These are phyloP conservation scores for Fusarium buxicola DNA, from an alignment of 2,329 filamentous ascomycete genomes.

Conservation along the genomic window DNA sequence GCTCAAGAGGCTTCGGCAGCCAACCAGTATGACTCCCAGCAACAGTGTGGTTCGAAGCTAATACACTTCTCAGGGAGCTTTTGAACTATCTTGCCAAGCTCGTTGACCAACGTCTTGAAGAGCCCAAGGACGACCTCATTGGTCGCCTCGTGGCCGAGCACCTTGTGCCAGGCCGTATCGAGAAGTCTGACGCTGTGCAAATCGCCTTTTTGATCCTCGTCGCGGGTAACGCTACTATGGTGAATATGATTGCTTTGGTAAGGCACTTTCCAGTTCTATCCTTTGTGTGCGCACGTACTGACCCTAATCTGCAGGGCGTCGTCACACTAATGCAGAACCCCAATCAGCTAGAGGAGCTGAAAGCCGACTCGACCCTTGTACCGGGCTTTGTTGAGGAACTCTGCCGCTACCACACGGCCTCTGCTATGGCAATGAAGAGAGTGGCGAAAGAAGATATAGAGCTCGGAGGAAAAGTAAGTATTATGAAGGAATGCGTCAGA, in stretches of 20 bases:
- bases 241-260: conserved; percentile 61
- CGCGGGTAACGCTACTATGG: conserved; percentile 63
- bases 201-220: conserved; percentile 63
- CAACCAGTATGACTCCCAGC: conserved; percentile 49
- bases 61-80: conserved; percentile 48
- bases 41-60: neutral
- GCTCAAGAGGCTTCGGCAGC: conserved; percentile 58
- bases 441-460: conserved; percentile 60
- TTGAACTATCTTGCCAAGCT: conserved; percentile 57
- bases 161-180: conserved; percentile 52
- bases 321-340: conserved; percentile 58
- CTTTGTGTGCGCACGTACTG: neutral
- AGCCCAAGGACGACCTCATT: conserved; percentile 59
- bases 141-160: conserved; percentile 57
- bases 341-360: conserved; percentile 54
- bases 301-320: conserved; percentile 50
- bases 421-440: conserved; percentile 58
- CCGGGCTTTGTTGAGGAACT: conserved; percentile 59
- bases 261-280: neutral
- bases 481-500: neutral
- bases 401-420: conserved; percentile 60
- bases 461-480: conserved; percentile 54
- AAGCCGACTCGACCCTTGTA: conserved; percentile 52
- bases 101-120: conserved; percentile 53
- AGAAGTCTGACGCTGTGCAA: conserved; percentile 56